Evolutionary conservation across 257 asterid species (phyloP).

Genomic region (Ehretia macrophylla): DNA sequence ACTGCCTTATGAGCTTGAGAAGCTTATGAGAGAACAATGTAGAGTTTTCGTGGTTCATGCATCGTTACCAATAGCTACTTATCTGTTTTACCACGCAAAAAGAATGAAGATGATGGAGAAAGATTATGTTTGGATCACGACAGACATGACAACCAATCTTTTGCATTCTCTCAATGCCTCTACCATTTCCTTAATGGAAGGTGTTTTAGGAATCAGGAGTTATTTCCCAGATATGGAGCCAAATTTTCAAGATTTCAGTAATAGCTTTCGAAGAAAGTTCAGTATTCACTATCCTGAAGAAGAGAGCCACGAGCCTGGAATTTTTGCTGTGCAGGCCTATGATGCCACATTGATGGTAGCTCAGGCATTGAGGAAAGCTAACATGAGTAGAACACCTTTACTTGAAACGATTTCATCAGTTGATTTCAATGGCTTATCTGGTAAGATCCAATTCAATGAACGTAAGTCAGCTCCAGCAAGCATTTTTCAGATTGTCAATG

Average conservation of each 20-base stretch:
- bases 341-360: conserved; percentile 25
- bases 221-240: neutral
- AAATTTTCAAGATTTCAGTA: conserved; percentile 12
- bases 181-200: no score
- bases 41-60: conserved; percentile 37
- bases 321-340: conserved; percentile 28
- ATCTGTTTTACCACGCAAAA: conserved; percentile 25
- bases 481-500: conserved; percentile 30
- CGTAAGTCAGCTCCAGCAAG: conserved; percentile 14
- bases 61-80: conserved; percentile 12
- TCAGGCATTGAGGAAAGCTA: conserved; percentile 12
- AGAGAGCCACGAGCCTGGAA: conserved; percentile 27
- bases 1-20: conserved; percentile 20
- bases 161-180: conserved; percentile 11
- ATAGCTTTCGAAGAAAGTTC: conserved; percentile 14
- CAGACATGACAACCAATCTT: conserved; percentile 21
- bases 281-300: conserved; percentile 16
- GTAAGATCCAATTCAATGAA: conserved; percentile 15
- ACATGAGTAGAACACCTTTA: neutral
- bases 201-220: no score
- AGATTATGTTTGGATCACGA: conserved; percentile 36
- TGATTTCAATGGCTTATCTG: conserved; percentile 24
- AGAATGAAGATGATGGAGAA: conserved; percentile 32
- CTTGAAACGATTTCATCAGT: conserved; percentile 5
- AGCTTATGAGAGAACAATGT: conserved; percentile 23